Conservation (phyloP, 371 early-diverging fungal species). For the Blyttiomyces sp. region DNA sequence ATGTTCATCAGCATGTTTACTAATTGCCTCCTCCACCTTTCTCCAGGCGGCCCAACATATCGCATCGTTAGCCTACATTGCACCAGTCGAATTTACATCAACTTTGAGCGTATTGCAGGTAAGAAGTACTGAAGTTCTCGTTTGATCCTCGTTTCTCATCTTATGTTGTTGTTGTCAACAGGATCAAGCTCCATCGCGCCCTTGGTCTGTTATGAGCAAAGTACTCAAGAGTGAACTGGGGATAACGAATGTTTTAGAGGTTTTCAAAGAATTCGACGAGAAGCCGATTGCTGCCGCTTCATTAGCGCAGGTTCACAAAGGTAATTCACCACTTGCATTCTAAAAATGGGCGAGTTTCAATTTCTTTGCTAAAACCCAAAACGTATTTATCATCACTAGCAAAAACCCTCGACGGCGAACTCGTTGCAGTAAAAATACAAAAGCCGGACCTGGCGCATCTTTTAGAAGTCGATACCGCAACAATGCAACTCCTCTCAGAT, state of each 20-base stretch:
- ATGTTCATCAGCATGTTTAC: too few relatives aligned
- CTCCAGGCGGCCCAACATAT: conserved; percentile 47
- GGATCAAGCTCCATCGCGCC: conserved; percentile 43
- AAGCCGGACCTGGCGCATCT: conserved; percentile 85
- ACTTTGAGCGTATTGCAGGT: conserved; percentile 50
- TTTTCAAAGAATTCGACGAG: conserved; percentile 68
- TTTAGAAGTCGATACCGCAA: conserved; percentile 11
- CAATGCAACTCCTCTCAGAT: conserved; percentile 16
- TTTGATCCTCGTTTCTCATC: neutral
- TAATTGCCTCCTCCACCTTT: neutral
- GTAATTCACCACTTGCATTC: neutral
- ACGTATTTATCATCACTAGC: neutral
- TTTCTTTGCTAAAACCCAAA: neutral
- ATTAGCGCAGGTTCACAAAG: conserved; percentile 91
- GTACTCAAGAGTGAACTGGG: conserved; percentile 68
- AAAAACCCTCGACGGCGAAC: neutral
- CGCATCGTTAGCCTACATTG: conserved; percentile 44
- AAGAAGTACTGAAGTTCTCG: neutral
- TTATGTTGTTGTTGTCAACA: neutral
- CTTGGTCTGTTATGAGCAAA: conserved; percentile 36
- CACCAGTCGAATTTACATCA: conserved; percentile 47
- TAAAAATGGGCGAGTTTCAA: neutral
- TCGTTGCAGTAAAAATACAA: conserved; percentile 92
- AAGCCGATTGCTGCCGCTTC: conserved; percentile 85
- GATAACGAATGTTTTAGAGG: conserved; percentile 54